phyloP scores from a whole-genome alignment of 352 stramenopile species.

The Phytophthora melonis region DNA sequence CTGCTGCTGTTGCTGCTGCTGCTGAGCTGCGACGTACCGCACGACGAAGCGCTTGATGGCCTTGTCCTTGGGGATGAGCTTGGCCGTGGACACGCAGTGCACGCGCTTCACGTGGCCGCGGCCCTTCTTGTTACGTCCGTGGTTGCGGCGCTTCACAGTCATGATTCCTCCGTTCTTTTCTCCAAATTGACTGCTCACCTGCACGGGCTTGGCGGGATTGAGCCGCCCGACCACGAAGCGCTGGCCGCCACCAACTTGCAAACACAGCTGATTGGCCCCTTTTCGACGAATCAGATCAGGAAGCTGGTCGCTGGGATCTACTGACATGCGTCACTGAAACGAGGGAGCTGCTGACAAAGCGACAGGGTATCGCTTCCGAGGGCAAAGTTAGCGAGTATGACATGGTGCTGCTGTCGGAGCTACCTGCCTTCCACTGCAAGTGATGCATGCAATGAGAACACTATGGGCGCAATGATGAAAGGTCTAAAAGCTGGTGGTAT shows the following conservation, averaged over 20 bases:
- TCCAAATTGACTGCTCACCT: slow-evolving; percentile 74
- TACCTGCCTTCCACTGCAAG: too few relatives aligned
- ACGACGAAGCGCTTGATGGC: slow-evolving; percentile 94
- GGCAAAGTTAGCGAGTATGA: neutral
- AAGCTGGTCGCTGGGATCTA: neutral
- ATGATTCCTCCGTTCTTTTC: slow-evolving; percentile 93
- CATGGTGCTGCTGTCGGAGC: neutral
- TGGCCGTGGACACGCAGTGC: slow-evolving; percentile 98
- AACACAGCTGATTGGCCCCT: slow-evolving; percentile 38
- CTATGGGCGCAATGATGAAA: neutral
- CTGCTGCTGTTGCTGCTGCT: neutral
- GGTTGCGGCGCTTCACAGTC: slow-evolving; percentile 99
- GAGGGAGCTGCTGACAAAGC: neutral
- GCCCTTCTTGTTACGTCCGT: slow-evolving; percentile 99
- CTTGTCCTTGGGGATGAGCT: slow-evolving; percentile 98
- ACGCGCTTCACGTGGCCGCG: slow-evolving; percentile 99
- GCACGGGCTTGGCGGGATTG: slow-evolving; percentile 6
- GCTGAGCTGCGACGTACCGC: slow-evolving; percentile 61
- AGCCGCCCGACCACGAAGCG: slow-evolving; percentile 44
- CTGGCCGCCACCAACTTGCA: slow-evolving; percentile 59
- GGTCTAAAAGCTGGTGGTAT: slow-evolving; percentile 26
- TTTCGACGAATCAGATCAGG: slow-evolving; percentile 35
- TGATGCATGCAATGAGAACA: neutral
- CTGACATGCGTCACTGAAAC: neutral
- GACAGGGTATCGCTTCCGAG: neutral